phyloP scores from a whole-genome alignment of 306 rosid species.

The Inga oerstediana region DNA sequence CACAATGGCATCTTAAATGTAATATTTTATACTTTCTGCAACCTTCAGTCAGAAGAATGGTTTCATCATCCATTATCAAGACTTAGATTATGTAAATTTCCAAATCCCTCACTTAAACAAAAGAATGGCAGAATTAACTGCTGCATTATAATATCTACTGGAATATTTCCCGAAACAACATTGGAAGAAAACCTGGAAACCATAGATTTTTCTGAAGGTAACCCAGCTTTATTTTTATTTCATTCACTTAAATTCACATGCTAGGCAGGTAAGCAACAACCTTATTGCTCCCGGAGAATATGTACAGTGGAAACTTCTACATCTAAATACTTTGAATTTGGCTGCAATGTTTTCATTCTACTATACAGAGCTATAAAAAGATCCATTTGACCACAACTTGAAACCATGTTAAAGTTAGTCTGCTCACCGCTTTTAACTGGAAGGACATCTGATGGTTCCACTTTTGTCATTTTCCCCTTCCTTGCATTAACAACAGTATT shows the following conservation, averaged over 20 bases:
- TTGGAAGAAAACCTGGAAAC: conserved; percentile 46
- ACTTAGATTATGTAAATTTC: conserved; percentile 2
- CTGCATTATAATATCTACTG: conserved; percentile 35
- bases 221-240: conserved; percentile 49
- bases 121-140: conserved; percentile 41
- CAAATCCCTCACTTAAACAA: conserved; percentile 46
- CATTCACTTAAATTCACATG: conserved; percentile 41
- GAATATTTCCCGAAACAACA: conserved; percentile 15
- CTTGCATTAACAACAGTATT: conserved; percentile 65
- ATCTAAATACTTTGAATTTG: conserved; percentile 53
- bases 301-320: conserved; percentile 59
- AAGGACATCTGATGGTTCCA: conserved; percentile 64
- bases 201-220: conserved; percentile 49
- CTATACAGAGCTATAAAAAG: conserved; percentile 49
- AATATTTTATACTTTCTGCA: conserved; percentile 7
- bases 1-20: conserved; percentile 8
- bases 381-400: conserved; percentile 54
- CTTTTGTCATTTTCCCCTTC: conserved; percentile 82
- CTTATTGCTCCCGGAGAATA: conserved; percentile 48
- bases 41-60: conserved; percentile 9
- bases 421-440: conserved; percentile 66
- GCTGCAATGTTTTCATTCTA: conserved; percentile 54
- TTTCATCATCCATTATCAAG: conserved; percentile 18
- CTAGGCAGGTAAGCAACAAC: conserved; percentile 41
- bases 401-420: conserved; percentile 50